phyloP scores from a whole-genome alignment of 805 yeast genomes.

The Komagataella phaffii region DNA sequence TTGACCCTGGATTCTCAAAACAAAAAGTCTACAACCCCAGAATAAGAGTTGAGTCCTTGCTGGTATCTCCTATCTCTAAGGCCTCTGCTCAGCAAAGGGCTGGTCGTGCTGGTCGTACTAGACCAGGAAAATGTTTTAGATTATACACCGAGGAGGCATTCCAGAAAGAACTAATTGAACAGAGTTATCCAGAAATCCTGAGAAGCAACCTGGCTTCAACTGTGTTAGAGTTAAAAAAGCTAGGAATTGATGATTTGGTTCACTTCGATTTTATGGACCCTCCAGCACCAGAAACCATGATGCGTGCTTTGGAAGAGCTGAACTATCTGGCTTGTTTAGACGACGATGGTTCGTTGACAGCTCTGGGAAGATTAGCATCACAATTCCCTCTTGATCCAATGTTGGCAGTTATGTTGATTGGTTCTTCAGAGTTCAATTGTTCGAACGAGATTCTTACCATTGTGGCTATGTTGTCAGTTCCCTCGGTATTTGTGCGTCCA shows the following conservation, averaged over 20 bases:
- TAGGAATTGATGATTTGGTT: constrained; percentile 91
- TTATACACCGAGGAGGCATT: constrained; percentile 95
- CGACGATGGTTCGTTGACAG: constrained; percentile 84
- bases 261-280: constrained; percentile 99
- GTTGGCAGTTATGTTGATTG: constrained; percentile 85
- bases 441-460: constrained; percentile 81
- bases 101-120: constrained; percentile 99
- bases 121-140: constrained; percentile 96
- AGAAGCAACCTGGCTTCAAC: constrained; percentile 85
- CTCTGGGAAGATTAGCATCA: constrained; percentile 82
- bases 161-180: constrained; percentile 85
- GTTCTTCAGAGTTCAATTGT: constrained; percentile 74
- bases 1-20: constrained; percentile 94
- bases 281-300: constrained; percentile 99
- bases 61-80: constrained; percentile 92
- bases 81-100: constrained; percentile 98
- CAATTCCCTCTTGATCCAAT: constrained; percentile 93
- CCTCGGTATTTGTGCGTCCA: constrained; percentile 91
- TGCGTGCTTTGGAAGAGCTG: constrained; percentile 94
- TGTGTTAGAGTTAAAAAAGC: constrained; percentile 82
- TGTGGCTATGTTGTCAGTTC: constrained; percentile 85
- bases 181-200: constrained; percentile 90
- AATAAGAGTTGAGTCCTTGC: constrained; percentile 84
- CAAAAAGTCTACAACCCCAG: constrained; percentile 96
- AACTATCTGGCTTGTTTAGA: constrained; percentile 82